Evolutionary conservation across 306 rosid species (phyloP), one percentile per base, ranked within the genome.

Genomic region (Cucumis cinereus): DNA sequence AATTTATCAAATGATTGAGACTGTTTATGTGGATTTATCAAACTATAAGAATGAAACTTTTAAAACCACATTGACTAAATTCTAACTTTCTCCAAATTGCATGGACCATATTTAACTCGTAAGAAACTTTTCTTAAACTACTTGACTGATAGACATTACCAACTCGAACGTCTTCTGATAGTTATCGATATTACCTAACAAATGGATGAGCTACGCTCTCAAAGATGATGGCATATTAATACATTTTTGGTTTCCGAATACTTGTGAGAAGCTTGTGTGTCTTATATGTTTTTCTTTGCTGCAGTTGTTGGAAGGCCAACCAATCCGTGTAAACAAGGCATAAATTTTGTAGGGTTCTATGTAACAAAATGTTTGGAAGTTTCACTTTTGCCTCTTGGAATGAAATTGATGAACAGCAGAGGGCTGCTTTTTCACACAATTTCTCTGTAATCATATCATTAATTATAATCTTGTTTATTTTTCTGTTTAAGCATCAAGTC

Each of bases 271-370:
- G 61, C 52, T 73, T 53, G 58, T 30, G 79, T 61, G 78, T 57
- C 20, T 40, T 56, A 52, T 74, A 30, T 40, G 19, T 59, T 73
- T 26, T 0, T 83, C 41, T 81, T 59, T 59, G 60, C 26, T 87
- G 90, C 96, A 93, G 98, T 77, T 79, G 77, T 84, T 93, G 63
- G 98, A 93, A 87, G 98, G 96, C 55, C 93, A 89, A 80, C 61
- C 62, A 14, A 88, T 93, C 59, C 93, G 97, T 0, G 98, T 93
- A 85, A 93, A 89, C 88, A 91, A 93, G 86, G 98, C 98, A 10
- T 77, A 61, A 16, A 14, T 49, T 45, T 33, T 58, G 55, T 40
- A 57, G 70, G 70, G 30, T 54, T 55, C 17, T 66, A 14, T 74
- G 53, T 22, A 55, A 35, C 66, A 74, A 33, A 36, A 70, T 47